These are phyloP conservation scores for Pleurotus pulmonarius DNA, from an alignment of 768 basidiomycete genomes.

Conservation along the genomic window DNA sequence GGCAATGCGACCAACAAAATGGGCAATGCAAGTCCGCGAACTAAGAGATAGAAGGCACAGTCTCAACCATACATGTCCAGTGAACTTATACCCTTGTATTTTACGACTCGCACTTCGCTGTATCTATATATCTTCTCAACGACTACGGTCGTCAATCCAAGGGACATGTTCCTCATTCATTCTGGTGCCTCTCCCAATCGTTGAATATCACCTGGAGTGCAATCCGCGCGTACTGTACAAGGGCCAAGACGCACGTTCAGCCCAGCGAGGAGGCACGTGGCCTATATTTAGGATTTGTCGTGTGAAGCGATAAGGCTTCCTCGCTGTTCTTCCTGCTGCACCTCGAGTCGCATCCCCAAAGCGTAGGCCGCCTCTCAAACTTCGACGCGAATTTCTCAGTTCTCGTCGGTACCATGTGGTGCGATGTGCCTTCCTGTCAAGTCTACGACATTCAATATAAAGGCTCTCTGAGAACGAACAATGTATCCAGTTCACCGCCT, in stretches of 20 bases:
- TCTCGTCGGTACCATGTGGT: background rate
- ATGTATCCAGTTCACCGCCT: no score
- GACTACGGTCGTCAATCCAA: background rate
- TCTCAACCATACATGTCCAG: background rate
- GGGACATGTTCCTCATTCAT: background rate
- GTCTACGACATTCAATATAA: background rate
- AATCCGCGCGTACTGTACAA: background rate
- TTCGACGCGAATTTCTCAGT: background rate
- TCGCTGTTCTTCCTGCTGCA: background rate
- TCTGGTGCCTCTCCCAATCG: no score
- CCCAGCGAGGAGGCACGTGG: background rate
- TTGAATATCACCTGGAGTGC: no score
- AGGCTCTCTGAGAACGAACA: background rate
- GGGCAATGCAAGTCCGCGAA: constrained; percentile 24
- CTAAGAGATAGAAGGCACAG: background rate
- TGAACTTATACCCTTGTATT: constrained; percentile 5
- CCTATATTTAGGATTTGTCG: background rate
- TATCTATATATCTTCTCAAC: background rate
- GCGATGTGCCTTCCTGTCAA: background rate
- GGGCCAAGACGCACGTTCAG: background rate
- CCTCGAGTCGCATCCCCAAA: background rate
- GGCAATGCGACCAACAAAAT: constrained; percentile 35
- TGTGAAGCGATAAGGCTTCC: constrained; percentile 1
- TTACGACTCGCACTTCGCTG: background rate
- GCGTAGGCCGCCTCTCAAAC: background rate